These are phyloP conservation scores for Fusarium musae DNA, from an alignment of 2,329 filamentous ascomycete species.

Conservation along the genomic window DNA sequence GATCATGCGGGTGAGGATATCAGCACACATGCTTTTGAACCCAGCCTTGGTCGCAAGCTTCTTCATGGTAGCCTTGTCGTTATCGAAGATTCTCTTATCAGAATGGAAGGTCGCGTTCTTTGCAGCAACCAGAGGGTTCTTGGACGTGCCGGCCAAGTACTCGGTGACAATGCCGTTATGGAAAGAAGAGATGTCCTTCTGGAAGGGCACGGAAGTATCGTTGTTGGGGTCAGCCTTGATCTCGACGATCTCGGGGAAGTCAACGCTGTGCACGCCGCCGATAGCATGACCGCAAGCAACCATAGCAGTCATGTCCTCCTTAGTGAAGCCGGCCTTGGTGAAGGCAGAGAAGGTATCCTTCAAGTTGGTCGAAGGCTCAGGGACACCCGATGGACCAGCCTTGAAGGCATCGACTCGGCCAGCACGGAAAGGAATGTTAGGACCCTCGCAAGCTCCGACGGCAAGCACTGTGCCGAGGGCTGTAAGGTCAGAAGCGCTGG, in stretches of 20 bases:
- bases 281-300: conserved; percentile 52
- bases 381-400: conserved; percentile 46
- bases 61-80: conserved; percentile 59
- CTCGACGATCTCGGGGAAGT: conserved; percentile 54
- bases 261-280: conserved; percentile 56
- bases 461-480: conserved; percentile 47
- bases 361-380: conserved; percentile 46
- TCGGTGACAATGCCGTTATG: conserved; percentile 58
- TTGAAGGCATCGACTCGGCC: conserved; percentile 48
- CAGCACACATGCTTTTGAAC: conserved; percentile 51
- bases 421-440: conserved; percentile 44
- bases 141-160: conserved; percentile 54
- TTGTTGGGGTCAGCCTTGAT: conserved; percentile 15
- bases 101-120: conserved; percentile 53
- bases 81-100: conserved; percentile 56
- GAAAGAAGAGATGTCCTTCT: conserved; percentile 52
- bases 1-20: conserved; percentile 50
- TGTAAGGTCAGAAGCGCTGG: conserved; percentile 45
- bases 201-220: conserved; percentile 49
- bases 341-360: conserved; percentile 43
- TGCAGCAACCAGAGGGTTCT: conserved; percentile 56
- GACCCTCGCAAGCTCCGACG: conserved; percentile 54
- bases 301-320: conserved; percentile 50
- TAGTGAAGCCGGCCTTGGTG: conserved; percentile 47
- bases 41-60: conserved; percentile 45